phyloP scores from a whole-genome alignment of 495 filamentous ascomycete genomes.

The Achaetomiella virescens region DNA sequence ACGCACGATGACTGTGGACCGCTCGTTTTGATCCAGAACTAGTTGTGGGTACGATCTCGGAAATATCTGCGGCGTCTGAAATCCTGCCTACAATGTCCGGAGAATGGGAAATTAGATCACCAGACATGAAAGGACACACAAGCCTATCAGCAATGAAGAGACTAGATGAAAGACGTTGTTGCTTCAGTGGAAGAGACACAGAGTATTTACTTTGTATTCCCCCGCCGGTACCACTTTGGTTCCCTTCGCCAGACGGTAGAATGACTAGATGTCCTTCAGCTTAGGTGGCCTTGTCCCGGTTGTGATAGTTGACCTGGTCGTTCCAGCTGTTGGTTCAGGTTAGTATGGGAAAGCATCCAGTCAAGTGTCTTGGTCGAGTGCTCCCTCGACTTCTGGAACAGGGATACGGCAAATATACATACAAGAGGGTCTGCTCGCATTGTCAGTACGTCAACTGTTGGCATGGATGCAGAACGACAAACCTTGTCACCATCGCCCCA shows the following conservation, averaged over 20 bases:
- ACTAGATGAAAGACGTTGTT: no score
- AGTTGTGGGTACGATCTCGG: no score
- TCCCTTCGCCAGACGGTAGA: not conserved
- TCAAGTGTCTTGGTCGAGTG: not conserved
- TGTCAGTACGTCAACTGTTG: not conserved
- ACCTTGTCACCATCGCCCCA: slow-evolving; percentile 95
- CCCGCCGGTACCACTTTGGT: no score
- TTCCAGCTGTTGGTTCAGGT: slow-evolving; percentile 70
- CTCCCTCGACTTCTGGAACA: not conserved
- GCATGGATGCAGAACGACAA: slow-evolving; percentile 45
- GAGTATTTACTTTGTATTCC: no score
- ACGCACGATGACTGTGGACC: no score
- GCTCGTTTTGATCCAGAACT: no score
- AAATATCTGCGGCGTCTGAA: no score
- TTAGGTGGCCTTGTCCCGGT: slow-evolving; percentile 71
- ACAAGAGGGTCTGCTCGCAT: slow-evolving; percentile 38
- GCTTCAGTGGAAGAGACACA: no score
- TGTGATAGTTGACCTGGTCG: slow-evolving; percentile 88
- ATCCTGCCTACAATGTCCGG: no score
- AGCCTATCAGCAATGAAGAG: no score
- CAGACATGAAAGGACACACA: no score
- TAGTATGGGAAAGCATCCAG: not conserved
- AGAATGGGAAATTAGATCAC: no score
- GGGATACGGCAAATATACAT: slow-evolving; percentile 16
- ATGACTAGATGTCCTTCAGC: not conserved